Evolutionary conservation across 257 asterid genomes (phyloP), one percentile per base, ranked within the genome.

Genomic region (Penstemon newberryi): DNA sequence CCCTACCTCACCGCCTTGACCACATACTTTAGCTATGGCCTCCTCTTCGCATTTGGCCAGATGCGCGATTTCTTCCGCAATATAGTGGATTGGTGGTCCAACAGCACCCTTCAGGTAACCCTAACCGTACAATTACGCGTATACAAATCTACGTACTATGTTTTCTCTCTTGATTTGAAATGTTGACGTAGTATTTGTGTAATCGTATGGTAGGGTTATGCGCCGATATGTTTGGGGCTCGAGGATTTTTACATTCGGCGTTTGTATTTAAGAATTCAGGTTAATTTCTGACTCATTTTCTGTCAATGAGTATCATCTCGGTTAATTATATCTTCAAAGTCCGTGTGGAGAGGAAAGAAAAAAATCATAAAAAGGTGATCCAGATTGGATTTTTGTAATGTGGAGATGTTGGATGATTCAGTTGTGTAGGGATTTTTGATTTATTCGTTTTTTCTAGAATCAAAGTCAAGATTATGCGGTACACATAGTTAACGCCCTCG

Each of bases 191-290:
- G 2, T 50, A n/a, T 72, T 75, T 73, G 33, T 54, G 49, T 53
- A 40, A 37, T 25, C 33, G 2, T 25, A 25, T 71, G 78, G 51
- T 72, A 94, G 96, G 99, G 99, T 55, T 94, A 91, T 70, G 98
- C 99, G 63, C 98, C 99, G 84, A 94, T 91, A 89, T 91, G 96
- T 78, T 81, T 94, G 85, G 99, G 99, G 56, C 88, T 91, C 73
- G 99, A 94, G 86, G 99, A 94, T 84, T 91, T 91, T 89, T 94
- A 94, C 64, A 76, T 80, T 71, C 93, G 99, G 53, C 80, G 99
- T 56, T 75, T 94, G 83, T 91, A 91, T 84, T 84, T 79, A 62
- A 85, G 98, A 43, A 85, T 91, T 80, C 99, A 91, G 99, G 98
- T 93, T 69, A 57, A 4, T 47, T 4, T 13, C 41, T 47, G 4